Percentiles rank a stretch among this genome's conserved stretches.
phyloP scores from a whole-genome alignment of 805 yeast genomes.

The Sugiyamaella americana region DNA sequence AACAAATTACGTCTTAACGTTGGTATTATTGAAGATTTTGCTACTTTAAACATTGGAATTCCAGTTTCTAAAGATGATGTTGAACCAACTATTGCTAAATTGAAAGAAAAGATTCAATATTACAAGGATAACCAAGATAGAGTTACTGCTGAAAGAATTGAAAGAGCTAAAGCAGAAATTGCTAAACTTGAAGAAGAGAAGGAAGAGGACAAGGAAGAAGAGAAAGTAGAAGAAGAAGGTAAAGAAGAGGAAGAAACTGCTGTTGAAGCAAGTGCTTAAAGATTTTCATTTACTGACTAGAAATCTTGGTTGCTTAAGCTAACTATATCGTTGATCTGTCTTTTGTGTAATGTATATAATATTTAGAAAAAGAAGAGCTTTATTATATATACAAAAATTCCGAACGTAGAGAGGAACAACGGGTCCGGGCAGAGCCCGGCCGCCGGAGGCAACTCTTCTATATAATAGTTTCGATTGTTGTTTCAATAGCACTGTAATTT shows the following conservation, averaged over 20 bases:
- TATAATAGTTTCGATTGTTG: too few relatives aligned
- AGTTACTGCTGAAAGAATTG: constrained; percentile 70
- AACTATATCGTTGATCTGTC: too few relatives aligned
- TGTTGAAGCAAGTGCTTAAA: constrained; percentile 16
- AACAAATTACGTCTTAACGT: constrained; percentile 69
- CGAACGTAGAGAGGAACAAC: too few relatives aligned
- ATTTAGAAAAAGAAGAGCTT: too few relatives aligned
- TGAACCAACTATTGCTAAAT: constrained; percentile 53
- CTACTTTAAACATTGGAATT: constrained; percentile 67
- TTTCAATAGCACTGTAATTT: too few relatives aligned
- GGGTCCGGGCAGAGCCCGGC: too few relatives aligned
- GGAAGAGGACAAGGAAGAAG: constrained; percentile 6
- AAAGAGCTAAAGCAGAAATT: constrained; percentile 69
- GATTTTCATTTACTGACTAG: too few relatives aligned
- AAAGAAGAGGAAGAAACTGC: constrained; percentile 7
- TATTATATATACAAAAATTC: too few relatives aligned
- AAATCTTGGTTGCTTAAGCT: too few relatives aligned
- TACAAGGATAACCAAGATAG: constrained; percentile 70
- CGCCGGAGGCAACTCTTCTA: background rate
- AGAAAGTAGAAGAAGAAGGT: constrained; percentile 5
- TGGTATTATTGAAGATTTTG: constrained; percentile 66
- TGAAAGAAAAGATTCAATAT: constrained; percentile 65
- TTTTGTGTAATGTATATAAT: too few relatives aligned
- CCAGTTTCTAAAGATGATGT: constrained; percentile 75
- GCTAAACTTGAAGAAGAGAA: constrained; percentile 52